Evolutionary conservation across 129 eudicot species (phyloP), one percentile per base, ranked within the genome.

Genomic region (Chrysanthemum lavandulifolium): DNA sequence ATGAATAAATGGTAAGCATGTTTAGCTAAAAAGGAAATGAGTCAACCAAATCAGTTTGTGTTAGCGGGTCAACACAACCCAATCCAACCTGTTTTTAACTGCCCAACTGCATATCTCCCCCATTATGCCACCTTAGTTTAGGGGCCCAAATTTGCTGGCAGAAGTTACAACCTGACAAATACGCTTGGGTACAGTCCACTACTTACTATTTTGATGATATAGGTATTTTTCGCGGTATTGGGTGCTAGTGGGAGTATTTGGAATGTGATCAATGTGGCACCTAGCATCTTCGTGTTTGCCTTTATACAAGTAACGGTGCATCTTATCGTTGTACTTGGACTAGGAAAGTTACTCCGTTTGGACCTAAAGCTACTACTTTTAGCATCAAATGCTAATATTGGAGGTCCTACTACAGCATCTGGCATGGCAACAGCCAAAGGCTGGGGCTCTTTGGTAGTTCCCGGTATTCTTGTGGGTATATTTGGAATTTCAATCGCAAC

Each of bases 361-460:
- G 90, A 92, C 45, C 69, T 77, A 48, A 92, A 86, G 72, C 72
- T 76, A 31, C 62, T 89, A 48, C 87, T 93, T 23, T 25, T 87
- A 56, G 98, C 98, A 47, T 93, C 98, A 72, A 93, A 93, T 79
- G 98, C 98, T 14, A 89, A 89, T 57, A 73, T 93, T 68, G 98
- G 98, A 58, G 97, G 98, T 21, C 98, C 95, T 4, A 89, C 98
- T 49, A 89, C 98, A 72, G 92, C 98, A 55, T 82, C 92, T 77
- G 98, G 96, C 43, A 93, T 93, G 98, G 95, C 96, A 61, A 87
- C 84, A 3, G 86, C 95, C 58, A 89, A 93, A 84, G 96, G 95
- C 25, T 93, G 98, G 98, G 75, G 77, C 47, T 84, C 88, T 68
- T 71, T 93, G 76, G 85, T 93, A 33, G 83, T 87, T 78, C 97